Base-by-base conservation (phyloP, 805 yeast species). In the Teunomyces cretensis region DNA sequence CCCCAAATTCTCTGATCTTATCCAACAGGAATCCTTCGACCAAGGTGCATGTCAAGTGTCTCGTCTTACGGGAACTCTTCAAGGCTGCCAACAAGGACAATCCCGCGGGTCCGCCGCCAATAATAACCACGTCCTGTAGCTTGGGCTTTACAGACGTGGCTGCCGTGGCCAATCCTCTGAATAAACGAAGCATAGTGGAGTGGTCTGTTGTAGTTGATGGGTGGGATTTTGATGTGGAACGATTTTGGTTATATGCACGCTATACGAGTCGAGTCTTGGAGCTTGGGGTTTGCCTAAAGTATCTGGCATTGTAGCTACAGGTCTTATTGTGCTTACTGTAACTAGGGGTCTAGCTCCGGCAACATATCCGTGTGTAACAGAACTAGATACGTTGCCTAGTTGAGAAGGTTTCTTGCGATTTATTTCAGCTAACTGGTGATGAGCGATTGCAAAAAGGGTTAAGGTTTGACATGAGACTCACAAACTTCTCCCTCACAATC, bases 31-130 rank as follows among this genome's bases (percentile, higher is more conserved):
- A 76, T 1, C 86, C 89, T 63, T 94, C 99, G 19, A 94, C 75
- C 41, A 94, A 67, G 0, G 83, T 78, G 40, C 92, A 78, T 38
- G 74, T 73, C 36, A 89, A 74, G 41, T 79, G 70, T 24, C 67
- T 70, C 3, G 96, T 78, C 15, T 74, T 61, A 2, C 84, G 81
- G 1, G 90, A 84, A 52, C 75, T 74, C 60, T 87, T 86, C 46
- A 92, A 66, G 0, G 96, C 95, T 0, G 96, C 78, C 4, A 94
- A 83, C 30, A 94, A 68, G 1, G 96, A 84, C 45, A 94, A 68
- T 0, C 99, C 99, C 1, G 98, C 98, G 1, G 98, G 97, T 0
- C 99, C 99, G 6, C 96, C 98, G 30, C 99, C 99, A 30, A 94
- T 86, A 43, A 94, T 86, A 6, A 88, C 83, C 15, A 94, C 79